Base-by-base conservation (phyloP, 2,329 filamentous ascomycete genomes). In the Plectosphaerella cucumerina region DNA sequence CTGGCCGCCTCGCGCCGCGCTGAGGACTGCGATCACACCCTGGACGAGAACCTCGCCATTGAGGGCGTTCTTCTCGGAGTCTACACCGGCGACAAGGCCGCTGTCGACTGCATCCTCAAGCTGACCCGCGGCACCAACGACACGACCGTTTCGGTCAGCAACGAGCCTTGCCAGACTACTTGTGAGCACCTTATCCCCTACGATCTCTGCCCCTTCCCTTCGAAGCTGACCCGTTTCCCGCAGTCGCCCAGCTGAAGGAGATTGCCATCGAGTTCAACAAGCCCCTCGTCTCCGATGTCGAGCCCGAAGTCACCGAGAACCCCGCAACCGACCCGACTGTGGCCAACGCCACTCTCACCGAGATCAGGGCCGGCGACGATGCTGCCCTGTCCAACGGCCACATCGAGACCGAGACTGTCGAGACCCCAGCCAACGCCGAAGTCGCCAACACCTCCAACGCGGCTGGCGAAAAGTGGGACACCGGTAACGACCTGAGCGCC, bases 21-120 rank as follows among this genome's bases (percentile, higher is more conserved):
- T 18, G 85, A 89, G 63, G 87, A 88, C 56, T 80, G 75, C 50
- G 80, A 87, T 59, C 77, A 81, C 45, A 70, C 75, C 39, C 68
- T 78, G 5, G 87, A 91, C 51, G 87, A 93, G 72, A 90, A 85
- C 69, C 84, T 85, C 69, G 90, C 89, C 34, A 84, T 94, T 53
- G 89, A 95, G 70, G 89, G 89, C 48, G 84, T 90, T 33, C 76
- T 95, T 52, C 76, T 91, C 44, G 80, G 86, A 53, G 86, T 94
- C 31, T 94, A 95, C 69, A 82, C 84, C 44, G 90, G 89, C 44
- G 88, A 93, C 61, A 81, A 88, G 56, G 78, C 74, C 58, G 89
- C 88, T 47, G 88, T 94, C 21, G 73, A 81, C 49, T 82, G 87
- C 51, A 90, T 90, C 71, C 70, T 89, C 62, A 91, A 89, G 74